Evolutionary conservation across 768 basidiomycete species (phyloP), one percentile per base, ranked within the genome.

Genomic region (Tephrocybe sp.): DNA sequence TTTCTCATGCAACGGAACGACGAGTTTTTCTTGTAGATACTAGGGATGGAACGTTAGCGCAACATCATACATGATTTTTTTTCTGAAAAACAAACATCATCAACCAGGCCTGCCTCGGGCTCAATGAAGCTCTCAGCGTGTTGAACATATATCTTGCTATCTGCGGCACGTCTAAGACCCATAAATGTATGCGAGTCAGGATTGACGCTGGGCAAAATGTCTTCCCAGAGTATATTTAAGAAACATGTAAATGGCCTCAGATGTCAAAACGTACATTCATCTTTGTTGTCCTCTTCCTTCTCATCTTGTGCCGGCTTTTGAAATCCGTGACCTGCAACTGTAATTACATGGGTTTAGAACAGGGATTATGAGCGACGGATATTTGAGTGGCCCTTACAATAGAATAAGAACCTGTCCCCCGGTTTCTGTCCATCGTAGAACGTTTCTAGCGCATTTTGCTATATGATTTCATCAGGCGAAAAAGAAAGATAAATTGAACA

Each of bases 241-340:
- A 3, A 2, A 16, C 2, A 6, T 16, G 4, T 16, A 31, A 12
- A 14, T 7, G n/a, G 6, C 3, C n/a, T 38, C 16, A 4, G 11
- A 39, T 16, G 22, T 4, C 13, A 36, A 36, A 2, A 23, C 48
- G 22, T 49, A 49, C 48, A 34, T 33, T 42, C 48, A 26, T 49
- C 48, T 16, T 23, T 35, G 2, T 26, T 7, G 13, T 49, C 48
- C 12, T 49, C 48, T n/a, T 49, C 48, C 16, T 33, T 40, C 4
- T 9, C 10, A 30, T 50, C 41, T 20, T 5, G 40, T 23, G 19
- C 26, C 7, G 3, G 33, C 23, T 16, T 14, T 11, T 43, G 49
- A 13, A 43, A 50, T 12, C 40, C 34, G 17, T 50, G 49, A 8
- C 49, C 49, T 13, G 33, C 33, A 10, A 50, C 39, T 41, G n/a